Conservation (phyloP, 2,329 filamentous ascomycete species). For the Xylariaceae sp. region DNA sequence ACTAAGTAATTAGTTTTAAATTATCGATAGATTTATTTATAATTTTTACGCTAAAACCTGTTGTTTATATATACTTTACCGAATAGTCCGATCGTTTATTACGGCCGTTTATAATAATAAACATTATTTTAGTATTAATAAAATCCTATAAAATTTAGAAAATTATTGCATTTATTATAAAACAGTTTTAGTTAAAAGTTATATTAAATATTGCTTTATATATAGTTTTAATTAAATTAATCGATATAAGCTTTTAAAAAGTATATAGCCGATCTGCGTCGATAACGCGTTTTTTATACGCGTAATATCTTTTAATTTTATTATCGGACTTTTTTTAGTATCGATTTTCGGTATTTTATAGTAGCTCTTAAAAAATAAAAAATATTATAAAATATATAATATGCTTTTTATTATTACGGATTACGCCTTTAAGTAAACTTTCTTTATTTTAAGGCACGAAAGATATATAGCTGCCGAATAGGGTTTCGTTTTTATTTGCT, state of each 20-base stretch:
- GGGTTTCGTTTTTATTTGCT: no score
- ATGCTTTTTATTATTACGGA: no score
- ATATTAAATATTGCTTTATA: background rate
- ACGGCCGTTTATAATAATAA: background rate
- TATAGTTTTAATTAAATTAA: conserved; percentile 3
- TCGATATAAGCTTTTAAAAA: background rate
- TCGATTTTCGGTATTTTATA: background rate
- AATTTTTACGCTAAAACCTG: background rate
- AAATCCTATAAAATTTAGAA: conserved; percentile 1
- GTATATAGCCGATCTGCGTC: background rate
- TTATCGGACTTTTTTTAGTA: background rate
- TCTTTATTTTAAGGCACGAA: no score
- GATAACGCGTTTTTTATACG: background rate
- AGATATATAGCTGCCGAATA: background rate
- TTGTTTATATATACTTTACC: background rate
- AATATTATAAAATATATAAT: background rate
- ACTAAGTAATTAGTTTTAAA: background rate
- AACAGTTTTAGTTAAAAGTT: background rate
- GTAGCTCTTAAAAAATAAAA: background rate
- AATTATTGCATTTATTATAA: background rate
- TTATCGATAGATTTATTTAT: background rate
- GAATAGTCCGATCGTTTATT: background rate
- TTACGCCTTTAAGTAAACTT: no score
- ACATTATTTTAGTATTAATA: conserved; percentile 1
- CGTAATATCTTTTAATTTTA: background rate